Evolutionary conservation across 805 yeast species (phyloP).

Genomic region (Hanseniaspora osmophila): DNA sequence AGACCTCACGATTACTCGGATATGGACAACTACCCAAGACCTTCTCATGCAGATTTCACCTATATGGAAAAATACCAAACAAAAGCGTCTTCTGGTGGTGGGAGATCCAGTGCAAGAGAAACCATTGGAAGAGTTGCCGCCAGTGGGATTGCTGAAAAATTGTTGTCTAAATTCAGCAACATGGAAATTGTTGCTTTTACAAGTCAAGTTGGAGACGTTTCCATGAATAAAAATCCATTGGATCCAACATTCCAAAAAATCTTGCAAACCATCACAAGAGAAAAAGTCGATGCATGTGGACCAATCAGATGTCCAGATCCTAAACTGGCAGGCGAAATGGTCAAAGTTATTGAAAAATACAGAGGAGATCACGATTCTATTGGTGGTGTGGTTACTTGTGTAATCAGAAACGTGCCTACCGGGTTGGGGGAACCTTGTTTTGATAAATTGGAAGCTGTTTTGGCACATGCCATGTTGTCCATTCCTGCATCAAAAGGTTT

Average conservation of each 20-base stretch:
- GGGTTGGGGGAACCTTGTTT: constrained; percentile 98
- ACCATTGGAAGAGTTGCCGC: constrained; percentile 98
- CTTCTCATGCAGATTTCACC: constrained; percentile 95
- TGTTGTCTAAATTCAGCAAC: constrained; percentile 55
- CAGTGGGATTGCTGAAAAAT: constrained; percentile 94
- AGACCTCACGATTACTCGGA: constrained; percentile 93
- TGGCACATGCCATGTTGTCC: constrained; percentile 96
- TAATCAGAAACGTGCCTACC: constrained; percentile 79
- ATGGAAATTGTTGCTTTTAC: constrained; percentile 96
- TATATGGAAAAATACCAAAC: constrained; percentile 81
- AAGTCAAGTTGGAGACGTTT: constrained; percentile 72
- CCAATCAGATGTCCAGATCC: constrained; percentile 91
- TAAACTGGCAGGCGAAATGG: constrained; percentile 60
- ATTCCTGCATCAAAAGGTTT: constrained; percentile 97
- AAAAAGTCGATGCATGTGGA: constrained; percentile 71
- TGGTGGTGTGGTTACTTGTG: constrained; percentile 97
- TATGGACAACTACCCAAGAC: constrained; percentile 91
- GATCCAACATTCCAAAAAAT: constrained; percentile 50
- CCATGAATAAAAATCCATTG: constrained; percentile 61
- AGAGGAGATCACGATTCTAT: constrained; percentile 83
- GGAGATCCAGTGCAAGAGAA: constrained; percentile 93
- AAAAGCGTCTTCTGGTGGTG: constrained; percentile 94
- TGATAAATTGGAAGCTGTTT: constrained; percentile 86
- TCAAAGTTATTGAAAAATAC: constrained; percentile 70
- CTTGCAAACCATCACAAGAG: constrained; percentile 70